These are phyloP conservation scores for Dendrobium huoshanense DNA, from an alignment of 106 monocot genomes.

Conservation along the genomic window DNA sequence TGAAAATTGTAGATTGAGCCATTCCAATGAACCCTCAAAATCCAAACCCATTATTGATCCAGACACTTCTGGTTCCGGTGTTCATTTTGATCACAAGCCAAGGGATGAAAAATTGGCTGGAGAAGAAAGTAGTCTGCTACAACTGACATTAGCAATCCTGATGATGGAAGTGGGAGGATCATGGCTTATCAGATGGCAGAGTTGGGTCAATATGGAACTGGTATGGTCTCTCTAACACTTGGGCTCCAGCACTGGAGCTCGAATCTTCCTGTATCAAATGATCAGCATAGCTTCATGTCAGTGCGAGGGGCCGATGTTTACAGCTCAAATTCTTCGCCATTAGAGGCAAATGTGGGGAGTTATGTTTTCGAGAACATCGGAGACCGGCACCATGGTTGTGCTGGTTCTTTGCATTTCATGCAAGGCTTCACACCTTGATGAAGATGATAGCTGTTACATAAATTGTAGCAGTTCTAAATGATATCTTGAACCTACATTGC, in stretches of 20 bases:
- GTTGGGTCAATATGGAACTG: slow-evolving; percentile 7
- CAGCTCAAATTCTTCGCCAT: background rate
- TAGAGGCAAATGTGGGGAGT: background rate
- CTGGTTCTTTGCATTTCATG: slow-evolving; percentile 5
- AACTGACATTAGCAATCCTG: background rate
- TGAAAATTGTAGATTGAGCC: background rate
- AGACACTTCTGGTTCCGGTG: background rate
- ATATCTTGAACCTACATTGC: background rate
- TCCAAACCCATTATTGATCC: background rate
- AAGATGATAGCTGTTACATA: background rate
- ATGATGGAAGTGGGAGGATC: slow-evolving; percentile 7
- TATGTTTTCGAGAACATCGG: background rate
- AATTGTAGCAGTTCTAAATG: background rate
- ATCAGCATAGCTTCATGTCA: background rate
- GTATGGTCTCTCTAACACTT: slow-evolving; percentile 1
- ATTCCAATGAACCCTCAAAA: slow-evolving; percentile 2
- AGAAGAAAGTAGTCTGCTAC: background rate
- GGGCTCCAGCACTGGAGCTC: slow-evolving; percentile 4
- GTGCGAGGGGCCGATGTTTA: slow-evolving; percentile 1
- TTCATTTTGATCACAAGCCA: background rate
- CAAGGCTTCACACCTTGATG: slow-evolving; percentile 5
- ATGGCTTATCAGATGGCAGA: slow-evolving; percentile 11
- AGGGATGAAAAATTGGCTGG: background rate
- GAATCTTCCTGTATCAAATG: background rate
- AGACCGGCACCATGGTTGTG: background rate